Percentiles rank a stretch among this genome's conserved stretches.
Conservation (phyloP, 768 basidiomycete genomes). For the Russula emetica region DNA sequence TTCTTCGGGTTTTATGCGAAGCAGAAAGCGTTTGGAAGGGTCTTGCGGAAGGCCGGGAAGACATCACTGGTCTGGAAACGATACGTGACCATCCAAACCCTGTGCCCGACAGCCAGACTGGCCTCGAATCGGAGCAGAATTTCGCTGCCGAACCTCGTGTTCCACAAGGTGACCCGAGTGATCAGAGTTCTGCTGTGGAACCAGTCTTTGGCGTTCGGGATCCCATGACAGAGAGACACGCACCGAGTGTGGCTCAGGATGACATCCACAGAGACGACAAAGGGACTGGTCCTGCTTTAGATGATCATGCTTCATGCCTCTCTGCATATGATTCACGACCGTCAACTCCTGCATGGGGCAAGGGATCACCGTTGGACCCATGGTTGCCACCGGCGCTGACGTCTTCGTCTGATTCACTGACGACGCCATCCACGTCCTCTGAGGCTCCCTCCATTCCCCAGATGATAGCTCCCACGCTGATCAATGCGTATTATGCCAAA, state of each 20-base stretch:
- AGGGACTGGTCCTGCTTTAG: neutral
- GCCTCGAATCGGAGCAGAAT: slow-evolving; percentile 9
- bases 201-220: neutral
- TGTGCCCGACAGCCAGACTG: slow-evolving; percentile 1
- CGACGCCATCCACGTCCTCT: slow-evolving; percentile 27
- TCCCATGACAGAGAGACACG: neutral
- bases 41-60: slow-evolving; percentile 27
- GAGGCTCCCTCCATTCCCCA: slow-evolving; percentile 19
- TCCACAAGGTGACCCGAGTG: slow-evolving; percentile 3
- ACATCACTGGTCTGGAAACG: neutral
- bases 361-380: slow-evolving; percentile 22
- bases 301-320: slow-evolving; percentile 19
- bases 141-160: slow-evolving; percentile 3
- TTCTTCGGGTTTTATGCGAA: slow-evolving; percentile 72
- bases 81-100: slow-evolving; percentile 8
- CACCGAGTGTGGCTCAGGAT: slow-evolving; percentile 1
- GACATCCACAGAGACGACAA: slow-evolving; percentile 4
- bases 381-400: slow-evolving; percentile 23
- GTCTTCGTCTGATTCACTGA: slow-evolving; percentile 26
- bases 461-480: slow-evolving; percentile 6
- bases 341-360: slow-evolving; percentile 22
- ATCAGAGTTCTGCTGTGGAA: slow-evolving; percentile 15
- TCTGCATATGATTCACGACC: slow-evolving; percentile 24
- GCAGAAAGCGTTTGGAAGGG: slow-evolving; percentile 61
- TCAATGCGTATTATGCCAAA: slow-evolving; percentile 29